These are phyloP conservation scores for Mycena haematopus DNA, from an alignment of 768 basidiomycete species.

Conservation along the genomic window DNA sequence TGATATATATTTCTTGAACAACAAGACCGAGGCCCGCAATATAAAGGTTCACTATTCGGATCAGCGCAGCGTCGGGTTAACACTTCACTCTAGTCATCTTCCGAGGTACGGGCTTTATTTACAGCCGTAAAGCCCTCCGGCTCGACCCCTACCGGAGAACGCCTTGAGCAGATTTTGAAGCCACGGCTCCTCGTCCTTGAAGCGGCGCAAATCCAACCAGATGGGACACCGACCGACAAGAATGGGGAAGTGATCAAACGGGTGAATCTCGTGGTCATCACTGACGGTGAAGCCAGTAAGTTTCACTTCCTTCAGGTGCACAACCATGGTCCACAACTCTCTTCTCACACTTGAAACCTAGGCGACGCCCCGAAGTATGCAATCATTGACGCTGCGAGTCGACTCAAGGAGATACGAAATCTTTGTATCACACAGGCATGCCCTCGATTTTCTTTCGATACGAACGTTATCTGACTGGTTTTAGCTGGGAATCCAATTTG, in stretches of 20 bases:
- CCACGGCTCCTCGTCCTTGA: slow-evolving; percentile 38
- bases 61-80: neutral
- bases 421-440: slow-evolving; percentile 26
- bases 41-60: slow-evolving; percentile 43
- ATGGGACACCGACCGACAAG: slow-evolving; percentile 28
- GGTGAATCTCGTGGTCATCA: slow-evolving; percentile 65
- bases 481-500: slow-evolving; percentile 72
- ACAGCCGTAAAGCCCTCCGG: slow-evolving; percentile 49
- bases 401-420: slow-evolving; percentile 53
- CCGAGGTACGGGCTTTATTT: slow-evolving; percentile 50
- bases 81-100: slow-evolving; percentile 39
- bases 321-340: neutral
- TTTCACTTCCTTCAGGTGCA: slow-evolving; percentile 8
- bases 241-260: slow-evolving; percentile 51
- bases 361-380: slow-evolving; percentile 59
- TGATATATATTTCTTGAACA: slow-evolving; percentile 68
- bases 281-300: slow-evolving; percentile 68
- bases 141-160: slow-evolving; percentile 50
- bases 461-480: neutral
- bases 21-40: slow-evolving; percentile 37
- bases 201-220: slow-evolving; percentile 34
- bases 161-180: slow-evolving; percentile 41
- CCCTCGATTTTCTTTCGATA: neutral
- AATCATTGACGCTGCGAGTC: slow-evolving; percentile 52
- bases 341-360: slow-evolving; percentile 31